These are phyloP conservation scores for Linderniella brevidens DNA, from an alignment of 257 asterid genomes.

Conservation along the genomic window DNA sequence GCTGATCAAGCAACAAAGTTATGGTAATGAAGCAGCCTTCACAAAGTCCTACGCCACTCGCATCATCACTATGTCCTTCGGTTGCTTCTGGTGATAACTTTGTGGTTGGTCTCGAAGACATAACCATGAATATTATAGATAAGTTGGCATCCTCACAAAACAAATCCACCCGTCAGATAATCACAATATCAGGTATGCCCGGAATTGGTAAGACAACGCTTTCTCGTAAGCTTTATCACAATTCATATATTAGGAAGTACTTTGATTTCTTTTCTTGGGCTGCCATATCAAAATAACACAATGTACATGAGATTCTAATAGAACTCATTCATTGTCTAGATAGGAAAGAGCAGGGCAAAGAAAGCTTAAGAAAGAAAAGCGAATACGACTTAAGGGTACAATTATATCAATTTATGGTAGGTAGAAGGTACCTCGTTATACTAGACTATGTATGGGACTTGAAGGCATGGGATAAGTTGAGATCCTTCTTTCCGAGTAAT, in stretches of 20 bases:
- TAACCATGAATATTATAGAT: no score
- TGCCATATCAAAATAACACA: background rate
- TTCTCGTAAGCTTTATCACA: background rate
- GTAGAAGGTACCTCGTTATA: background rate
- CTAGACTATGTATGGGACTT: background rate
- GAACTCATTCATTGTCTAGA: background rate
- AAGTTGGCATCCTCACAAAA: no score
- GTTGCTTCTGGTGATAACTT: no score
- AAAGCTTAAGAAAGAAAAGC: background rate
- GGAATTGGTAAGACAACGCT: background rate
- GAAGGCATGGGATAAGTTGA: background rate
- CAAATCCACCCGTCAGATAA: no score
- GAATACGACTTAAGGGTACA: background rate
- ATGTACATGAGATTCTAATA: background rate
- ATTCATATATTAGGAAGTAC: background rate
- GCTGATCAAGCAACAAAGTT: no score
- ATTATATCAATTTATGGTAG: background rate
- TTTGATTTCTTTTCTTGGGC: background rate
- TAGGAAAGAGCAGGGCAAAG: background rate
- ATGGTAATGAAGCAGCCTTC: no score
- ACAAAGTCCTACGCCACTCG: no score
- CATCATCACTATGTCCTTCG: no score
- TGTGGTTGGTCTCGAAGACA: no score
- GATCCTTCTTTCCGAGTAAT: background rate
- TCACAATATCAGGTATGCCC: background rate